These are phyloP conservation scores for Tolypocladium inflatum DNA, from an alignment of 2,329 filamentous ascomycete species.

Conservation along the genomic window DNA sequence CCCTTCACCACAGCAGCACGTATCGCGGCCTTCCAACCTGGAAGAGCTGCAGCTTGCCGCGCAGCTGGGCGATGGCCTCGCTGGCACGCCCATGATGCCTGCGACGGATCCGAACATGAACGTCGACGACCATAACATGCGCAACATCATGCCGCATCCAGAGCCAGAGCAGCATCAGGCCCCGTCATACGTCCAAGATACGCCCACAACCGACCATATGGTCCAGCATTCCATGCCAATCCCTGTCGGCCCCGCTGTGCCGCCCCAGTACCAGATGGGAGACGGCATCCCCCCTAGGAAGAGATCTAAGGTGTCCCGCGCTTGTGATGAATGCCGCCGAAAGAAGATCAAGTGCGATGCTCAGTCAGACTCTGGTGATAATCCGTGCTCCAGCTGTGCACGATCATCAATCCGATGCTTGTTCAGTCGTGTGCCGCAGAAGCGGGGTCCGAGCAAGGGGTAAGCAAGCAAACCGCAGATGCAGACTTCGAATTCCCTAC, in stretches of 20 bases:
- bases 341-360: conserved; percentile 91
- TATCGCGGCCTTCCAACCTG: conserved; percentile 33
- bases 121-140: conserved; percentile 32
- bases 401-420: conserved; percentile 68
- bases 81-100: conserved; percentile 37
- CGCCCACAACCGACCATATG: conserved; percentile 24
- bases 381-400: conserved; percentile 73
- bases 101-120: conserved; percentile 34
- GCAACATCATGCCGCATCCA: conserved; percentile 33
- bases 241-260: conserved; percentile 24
- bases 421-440: conserved; percentile 82
- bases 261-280: conserved; percentile 30
- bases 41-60: conserved; percentile 50
- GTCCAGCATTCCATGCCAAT: conserved; percentile 25
- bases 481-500: background rate
- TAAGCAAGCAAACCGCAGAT: conserved; percentile 24
- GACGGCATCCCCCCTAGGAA: conserved; percentile 62
- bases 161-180: conserved; percentile 26
- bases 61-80: conserved; percentile 45
- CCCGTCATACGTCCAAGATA: conserved; percentile 26
- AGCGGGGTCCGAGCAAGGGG: conserved; percentile 83
- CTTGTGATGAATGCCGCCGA: conserved; percentile 79
- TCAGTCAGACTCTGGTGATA: conserved; percentile 60
- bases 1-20: conserved; percentile 30
- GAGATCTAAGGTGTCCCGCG: conserved; percentile 76